A percentile compares a stretch with the other conserved stretches of the same genome.
These are phyloP conservation scores for Emmonsia crescens DNA, from an alignment of 2,329 filamentous ascomycete species.

Conservation along the genomic window DNA sequence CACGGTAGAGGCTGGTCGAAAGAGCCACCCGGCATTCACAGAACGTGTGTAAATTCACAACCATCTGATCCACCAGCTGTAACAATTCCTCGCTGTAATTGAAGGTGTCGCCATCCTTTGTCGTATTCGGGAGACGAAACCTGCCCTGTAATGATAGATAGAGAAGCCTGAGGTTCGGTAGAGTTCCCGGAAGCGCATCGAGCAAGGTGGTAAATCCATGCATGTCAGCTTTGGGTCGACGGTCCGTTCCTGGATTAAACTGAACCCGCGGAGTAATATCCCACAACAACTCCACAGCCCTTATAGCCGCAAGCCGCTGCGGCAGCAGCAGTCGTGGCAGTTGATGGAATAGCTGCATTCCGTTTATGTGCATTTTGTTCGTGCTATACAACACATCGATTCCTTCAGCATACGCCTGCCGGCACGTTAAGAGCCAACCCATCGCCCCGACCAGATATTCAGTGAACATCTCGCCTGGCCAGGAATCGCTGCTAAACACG, in stretches of 20 bases:
- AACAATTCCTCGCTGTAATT: constrained; percentile 6
- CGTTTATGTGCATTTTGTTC: constrained; percentile 20
- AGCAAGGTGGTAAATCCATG: constrained; percentile 2
- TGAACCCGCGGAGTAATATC: constrained; percentile 3
- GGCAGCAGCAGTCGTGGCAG: constrained; percentile 6
- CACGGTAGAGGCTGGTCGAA: not conserved
- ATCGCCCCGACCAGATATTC: constrained; percentile 18
- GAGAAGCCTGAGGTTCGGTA: constrained; percentile 5
- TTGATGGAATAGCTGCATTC: not conserved
- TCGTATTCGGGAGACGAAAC: not conserved
- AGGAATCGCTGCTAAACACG: not conserved
- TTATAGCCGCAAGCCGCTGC: constrained; percentile 4
- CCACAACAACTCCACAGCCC: constrained; percentile 5
- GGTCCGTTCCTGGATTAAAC: not conserved
- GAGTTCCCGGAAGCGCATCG: constrained; percentile 3
- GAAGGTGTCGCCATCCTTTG: not conserved
- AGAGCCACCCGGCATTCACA: not conserved
- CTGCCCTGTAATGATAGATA: constrained; percentile 4
- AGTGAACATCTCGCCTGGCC: not conserved
- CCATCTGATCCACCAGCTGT: constrained; percentile 1
- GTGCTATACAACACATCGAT: constrained; percentile 22
- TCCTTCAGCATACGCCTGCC: constrained; percentile 23
- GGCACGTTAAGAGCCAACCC: constrained; percentile 24
- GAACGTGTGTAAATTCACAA: not conserved
- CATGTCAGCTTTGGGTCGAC: constrained; percentile 4